These are phyloP conservation scores for Bruguiera parviflora DNA, from an alignment of 345 rosid genomes.

Conservation along the genomic window DNA sequence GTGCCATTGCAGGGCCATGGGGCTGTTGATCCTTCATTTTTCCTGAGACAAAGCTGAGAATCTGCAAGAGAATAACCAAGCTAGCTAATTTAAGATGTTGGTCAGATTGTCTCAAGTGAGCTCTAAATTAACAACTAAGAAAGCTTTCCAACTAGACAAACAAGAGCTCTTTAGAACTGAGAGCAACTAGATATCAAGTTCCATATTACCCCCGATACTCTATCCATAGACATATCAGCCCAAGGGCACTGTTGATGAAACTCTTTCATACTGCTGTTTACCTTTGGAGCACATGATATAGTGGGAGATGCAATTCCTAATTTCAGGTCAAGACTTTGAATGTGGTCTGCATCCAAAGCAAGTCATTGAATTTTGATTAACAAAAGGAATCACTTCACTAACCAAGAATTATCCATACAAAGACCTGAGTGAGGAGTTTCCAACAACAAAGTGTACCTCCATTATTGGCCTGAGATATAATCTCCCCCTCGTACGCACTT, in stretches of 20 bases:
- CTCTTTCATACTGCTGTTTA: slow-evolving; percentile 9
- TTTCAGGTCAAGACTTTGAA: slow-evolving; percentile 46
- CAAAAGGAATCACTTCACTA: neutral
- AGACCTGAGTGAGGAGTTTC: neutral
- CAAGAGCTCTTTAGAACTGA: neutral
- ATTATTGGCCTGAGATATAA: slow-evolving; percentile 21
- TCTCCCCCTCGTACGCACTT: slow-evolving; percentile 53
- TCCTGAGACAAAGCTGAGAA: slow-evolving; percentile 27
- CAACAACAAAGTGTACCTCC: slow-evolving; percentile 26
- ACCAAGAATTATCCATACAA: neutral
- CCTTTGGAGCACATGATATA: slow-evolving; percentile 23
- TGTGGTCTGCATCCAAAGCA: slow-evolving; percentile 30
- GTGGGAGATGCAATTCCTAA: slow-evolving; percentile 55
- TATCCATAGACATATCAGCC: slow-evolving; percentile 21
- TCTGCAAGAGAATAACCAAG: slow-evolving; percentile 22
- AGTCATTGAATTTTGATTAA: slow-evolving; percentile 2
- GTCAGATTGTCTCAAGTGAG: neutral
- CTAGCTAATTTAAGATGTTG: neutral
- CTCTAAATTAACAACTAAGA: neutral
- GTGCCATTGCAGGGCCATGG: slow-evolving; percentile 25
- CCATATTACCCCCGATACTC: slow-evolving; percentile 28
- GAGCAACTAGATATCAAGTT: neutral
- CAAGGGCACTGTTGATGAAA: slow-evolving; percentile 15
- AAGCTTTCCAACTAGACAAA: neutral
- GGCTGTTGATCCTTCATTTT: slow-evolving; percentile 23